phyloP scores from a whole-genome alignment of 352 stramenopile genomes.

The Pseudoperonospora humuli region DNA sequence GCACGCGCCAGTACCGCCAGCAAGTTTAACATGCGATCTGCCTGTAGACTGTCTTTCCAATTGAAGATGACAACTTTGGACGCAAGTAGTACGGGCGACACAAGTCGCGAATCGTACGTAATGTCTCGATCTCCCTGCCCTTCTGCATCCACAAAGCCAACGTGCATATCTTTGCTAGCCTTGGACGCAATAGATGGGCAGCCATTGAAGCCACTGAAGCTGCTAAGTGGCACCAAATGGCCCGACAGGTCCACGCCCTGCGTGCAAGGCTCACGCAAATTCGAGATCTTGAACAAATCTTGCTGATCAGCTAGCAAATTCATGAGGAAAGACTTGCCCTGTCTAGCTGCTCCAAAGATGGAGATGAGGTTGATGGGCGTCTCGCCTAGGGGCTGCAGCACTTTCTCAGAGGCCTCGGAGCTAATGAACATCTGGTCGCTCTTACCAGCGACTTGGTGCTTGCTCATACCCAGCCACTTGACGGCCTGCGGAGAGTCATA shows the following conservation, averaged over 20 bases:
- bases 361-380: slow-evolving; percentile 75
- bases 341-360: slow-evolving; percentile 77
- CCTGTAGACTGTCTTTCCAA: slow-evolving; percentile 84
- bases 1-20: slow-evolving; percentile 70
- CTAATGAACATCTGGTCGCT: slow-evolving; percentile 70
- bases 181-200: slow-evolving; percentile 32
- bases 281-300: slow-evolving; percentile 85
- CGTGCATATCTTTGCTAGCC: slow-evolving; percentile 36
- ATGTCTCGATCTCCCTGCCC: slow-evolving; percentile 82
- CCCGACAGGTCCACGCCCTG: slow-evolving; percentile 78
- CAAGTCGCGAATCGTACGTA: slow-evolving; percentile 78
- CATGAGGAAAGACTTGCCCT: slow-evolving; percentile 86
- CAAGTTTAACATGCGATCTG: slow-evolving; percentile 80
- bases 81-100: slow-evolving; percentile 75
- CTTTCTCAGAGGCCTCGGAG: slow-evolving; percentile 40
- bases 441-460: slow-evolving; percentile 20
- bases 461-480: slow-evolving; percentile 78
- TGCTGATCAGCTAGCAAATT: slow-evolving; percentile 81
- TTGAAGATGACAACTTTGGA: slow-evolving; percentile 87
- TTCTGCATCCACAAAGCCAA: slow-evolving; percentile 84
- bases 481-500: slow-evolving; percentile 38
- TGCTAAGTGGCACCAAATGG: slow-evolving; percentile 59
- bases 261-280: slow-evolving; percentile 77
- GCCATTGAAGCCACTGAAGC: slow-evolving; percentile 66
- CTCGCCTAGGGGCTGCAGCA: slow-evolving; percentile 54